These are phyloP conservation scores for Dendryphion nanum DNA, from an alignment of 2,329 filamentous ascomycete genomes.

Conservation along the genomic window DNA sequence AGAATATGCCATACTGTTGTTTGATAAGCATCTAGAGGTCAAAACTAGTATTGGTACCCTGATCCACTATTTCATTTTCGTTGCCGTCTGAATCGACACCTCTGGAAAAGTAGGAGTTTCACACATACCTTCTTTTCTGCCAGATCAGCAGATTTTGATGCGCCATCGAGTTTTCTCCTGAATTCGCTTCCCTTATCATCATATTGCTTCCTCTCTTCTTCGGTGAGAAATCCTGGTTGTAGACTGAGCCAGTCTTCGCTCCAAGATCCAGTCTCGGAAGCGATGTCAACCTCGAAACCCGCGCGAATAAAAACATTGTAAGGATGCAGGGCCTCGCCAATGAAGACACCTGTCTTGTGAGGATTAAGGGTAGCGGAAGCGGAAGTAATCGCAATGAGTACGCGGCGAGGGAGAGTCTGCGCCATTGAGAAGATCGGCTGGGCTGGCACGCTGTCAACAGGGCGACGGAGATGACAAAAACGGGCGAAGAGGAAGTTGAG, in stretches of 20 bases:
- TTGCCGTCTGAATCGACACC: no score
- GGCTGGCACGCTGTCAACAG: no score
- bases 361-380: constrained; percentile 27
- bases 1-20: constrained; percentile 39
- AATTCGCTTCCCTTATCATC: constrained; percentile 44
- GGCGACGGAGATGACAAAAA: no score
- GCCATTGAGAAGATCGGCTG: no score
- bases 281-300: constrained; percentile 50
- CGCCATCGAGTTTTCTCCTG: constrained; percentile 45
- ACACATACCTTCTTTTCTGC: constrained; percentile 30
- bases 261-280: constrained; percentile 47
- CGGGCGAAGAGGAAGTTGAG: no score
- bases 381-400: constrained; percentile 46
- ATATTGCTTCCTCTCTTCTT: constrained; percentile 41
- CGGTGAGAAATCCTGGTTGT: constrained; percentile 45
- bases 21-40: no score
- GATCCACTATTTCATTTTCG: no score
- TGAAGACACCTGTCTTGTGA: constrained; percentile 46
- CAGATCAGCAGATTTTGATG: constrained; percentile 39
- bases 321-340: constrained; percentile 50
- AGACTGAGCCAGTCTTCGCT: constrained; percentile 46
- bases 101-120: no score
- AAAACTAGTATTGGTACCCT: no score
- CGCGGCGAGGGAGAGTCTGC: constrained; percentile 31
- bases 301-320: constrained; percentile 46